Evolutionary conservation across 352 stramenopile species (phyloP), one percentile per base, ranked within the genome.

Genomic region (Pythium chondricola): DNA sequence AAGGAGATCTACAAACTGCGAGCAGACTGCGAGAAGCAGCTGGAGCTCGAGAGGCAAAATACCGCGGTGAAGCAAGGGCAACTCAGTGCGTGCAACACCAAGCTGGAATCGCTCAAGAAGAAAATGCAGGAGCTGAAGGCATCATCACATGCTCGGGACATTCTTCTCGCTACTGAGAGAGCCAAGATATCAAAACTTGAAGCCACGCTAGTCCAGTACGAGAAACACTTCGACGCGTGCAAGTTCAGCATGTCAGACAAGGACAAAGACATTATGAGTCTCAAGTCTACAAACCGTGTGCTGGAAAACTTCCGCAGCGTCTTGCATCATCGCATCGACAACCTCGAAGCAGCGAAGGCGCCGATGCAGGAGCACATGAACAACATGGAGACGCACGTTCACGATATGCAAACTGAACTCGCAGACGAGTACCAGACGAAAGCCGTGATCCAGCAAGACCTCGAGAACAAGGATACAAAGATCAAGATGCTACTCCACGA

Each of bases 111-210:
- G 6, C 57, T 90, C 8, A 72, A 85, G 38, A 93, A 90, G 54
- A 93, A 93, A 37, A 83, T 90, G 58, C 78, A 90, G 37, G 81
- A 93, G 49, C 57, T 93, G 9, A 90, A 90, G 48, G 73, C 81
- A 6, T 71, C 72, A 0, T 85, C 74, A 0, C 68, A 85, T 13
- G 72, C 71, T 31, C 66, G 71, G 5, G 78, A 93, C 45, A 69
- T 89, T n/a, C 46, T 93, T 20, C 48, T 93, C 1, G 58, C 74
- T 7, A 90, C 75, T 3, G 81, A 93, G 32, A 56, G 67, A n/a
- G 74, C 74, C 8, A 90, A 89, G 45, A 63, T 79, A 7, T 43
- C 57, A 3, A 81, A 82, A 18, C 58, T 93, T 6, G 79, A 93
- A 45, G 52, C 60, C 2, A 83, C 73, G 13, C 53, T 91, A 39